Base-by-base conservation (phyloP, 1,139 yeast genomes). In the Suhomyces bolitotheri region DNA sequence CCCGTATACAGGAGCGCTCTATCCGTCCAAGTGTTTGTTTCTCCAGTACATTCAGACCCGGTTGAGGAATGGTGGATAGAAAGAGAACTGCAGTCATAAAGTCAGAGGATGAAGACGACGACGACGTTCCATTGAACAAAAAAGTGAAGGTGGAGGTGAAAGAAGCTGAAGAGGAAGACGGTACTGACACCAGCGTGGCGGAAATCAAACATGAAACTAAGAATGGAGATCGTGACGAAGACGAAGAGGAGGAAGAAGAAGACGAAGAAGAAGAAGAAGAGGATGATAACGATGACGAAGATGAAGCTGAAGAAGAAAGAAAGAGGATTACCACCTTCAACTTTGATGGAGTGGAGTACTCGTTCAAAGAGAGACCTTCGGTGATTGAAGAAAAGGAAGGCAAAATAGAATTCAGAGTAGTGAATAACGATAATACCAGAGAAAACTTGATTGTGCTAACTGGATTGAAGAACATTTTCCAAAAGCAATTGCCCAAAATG, bases 401-500 rank as follows among this genome's bases (percentile, higher is more conserved):
- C 1, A 80, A 83, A 47, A 92, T 92, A 42, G 97, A 90, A 58
- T 92, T 92, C 53, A 71, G 97, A 39, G 98, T 92, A 32, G 99
- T 92, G 22, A 92, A 92, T 59, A 92, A 92, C 60, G 98, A 92
- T 58, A 87, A 90, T 54, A 73, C 90, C 3, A 73, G 76, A 47
- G 98, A 94, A 51, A 87, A 79, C 58, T 68, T 92, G 69, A 88
- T 94, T 71, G 92, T 94, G 29, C 68, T 92, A 47, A 92, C 97
- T 0, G 99, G 99, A 1, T 65, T 92, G 42, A 92, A 94, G 62
- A 92, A 92, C 60, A 92, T 92, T 51, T 92, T 94, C 60, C 98
- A 92, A 60, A 90, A 90, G 53, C 99, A 92, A 61, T 73, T 92
- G 47, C 99, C 99, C 3, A 92, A 92, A 60, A 92, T 92, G 99